Percentiles rank a stretch among this genome's conserved stretches.
Evolutionary conservation across 2,329 filamentous ascomycete species (phyloP).

Genomic region (Trichoderma asperellum): DNA sequence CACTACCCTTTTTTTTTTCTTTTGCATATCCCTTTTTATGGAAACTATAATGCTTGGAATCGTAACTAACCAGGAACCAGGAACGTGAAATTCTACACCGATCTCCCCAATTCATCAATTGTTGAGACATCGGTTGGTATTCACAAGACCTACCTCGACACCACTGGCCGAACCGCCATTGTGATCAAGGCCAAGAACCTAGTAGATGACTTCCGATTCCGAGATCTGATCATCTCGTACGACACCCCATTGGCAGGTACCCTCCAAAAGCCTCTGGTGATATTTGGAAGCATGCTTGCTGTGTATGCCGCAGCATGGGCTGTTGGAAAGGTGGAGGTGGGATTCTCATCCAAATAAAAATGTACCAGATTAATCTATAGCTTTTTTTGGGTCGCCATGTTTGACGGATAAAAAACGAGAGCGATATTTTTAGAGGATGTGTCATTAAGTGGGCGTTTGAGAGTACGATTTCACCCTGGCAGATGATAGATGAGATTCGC

Average conservation of each 20-base stretch:
- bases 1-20: background rate
- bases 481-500: constrained; percentile 29
- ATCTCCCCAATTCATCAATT: constrained; percentile 67
- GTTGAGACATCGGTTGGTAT: constrained; percentile 61
- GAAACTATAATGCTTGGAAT: background rate
- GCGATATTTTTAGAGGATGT: constrained; percentile 26
- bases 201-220: constrained; percentile 86
- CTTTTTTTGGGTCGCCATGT: constrained; percentile 9
- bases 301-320: constrained; percentile 76
- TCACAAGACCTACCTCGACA: constrained; percentile 94
- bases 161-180: constrained; percentile 81
- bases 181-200: constrained; percentile 82
- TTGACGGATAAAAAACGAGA: background rate
- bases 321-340: constrained; percentile 77
- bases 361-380: constrained; percentile 29
- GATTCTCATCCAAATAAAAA: constrained; percentile 61
- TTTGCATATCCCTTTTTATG: background rate
- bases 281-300: constrained; percentile 73
- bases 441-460: constrained; percentile 31
- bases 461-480: constrained; percentile 29
- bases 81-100: constrained; percentile 77
- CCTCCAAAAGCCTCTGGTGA: constrained; percentile 83
- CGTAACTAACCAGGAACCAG: constrained; percentile 55
- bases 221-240: constrained; percentile 84
- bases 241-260: constrained; percentile 75